Evolutionary conservation across 2,329 filamentous ascomycete species (phyloP).

Genomic region (Sordariomycetes sp.): DNA sequence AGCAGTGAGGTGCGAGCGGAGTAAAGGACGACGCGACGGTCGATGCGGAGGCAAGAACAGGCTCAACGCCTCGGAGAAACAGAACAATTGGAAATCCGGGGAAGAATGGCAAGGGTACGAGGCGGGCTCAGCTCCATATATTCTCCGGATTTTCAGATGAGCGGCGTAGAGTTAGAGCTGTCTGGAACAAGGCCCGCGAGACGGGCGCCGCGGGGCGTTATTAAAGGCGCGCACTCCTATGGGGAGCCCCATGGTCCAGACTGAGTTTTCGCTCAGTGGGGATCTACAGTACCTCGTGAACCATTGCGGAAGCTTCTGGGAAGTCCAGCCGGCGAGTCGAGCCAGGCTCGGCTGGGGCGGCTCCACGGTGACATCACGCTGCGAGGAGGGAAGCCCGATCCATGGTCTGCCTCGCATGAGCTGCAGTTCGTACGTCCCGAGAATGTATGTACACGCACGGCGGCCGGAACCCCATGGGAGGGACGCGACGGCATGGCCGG

Average conservation of each 20-base stretch:
- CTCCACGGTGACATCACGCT: not conserved
- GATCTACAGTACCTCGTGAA: not conserved
- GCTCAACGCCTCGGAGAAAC: not conserved
- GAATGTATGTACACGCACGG: too few species aligned
- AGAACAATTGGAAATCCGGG: not conserved
- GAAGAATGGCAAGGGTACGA: not conserved
- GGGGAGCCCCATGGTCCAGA: not conserved
- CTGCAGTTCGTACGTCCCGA: too few species aligned
- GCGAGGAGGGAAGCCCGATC: not conserved
- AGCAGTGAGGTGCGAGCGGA: not conserved
- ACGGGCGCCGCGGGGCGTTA: not conserved
- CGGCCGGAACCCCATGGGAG: not conserved
- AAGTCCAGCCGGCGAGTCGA: not conserved
- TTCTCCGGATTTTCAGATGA: not conserved
- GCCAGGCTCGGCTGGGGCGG: not conserved
- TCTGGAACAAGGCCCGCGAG: not conserved
- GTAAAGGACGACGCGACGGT: not conserved
- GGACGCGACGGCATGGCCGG: not conserved
- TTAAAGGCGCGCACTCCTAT: not conserved
- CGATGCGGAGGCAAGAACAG: not conserved
- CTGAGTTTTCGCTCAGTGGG: not conserved
- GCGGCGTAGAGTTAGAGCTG: not conserved
- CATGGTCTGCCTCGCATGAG: not conserved
- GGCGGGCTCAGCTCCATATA: not conserved
- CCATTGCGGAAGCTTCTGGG: not conserved